Base-by-base conservation (phyloP, 2,329 filamentous ascomycete species). In the Orbilia blumenaviensis region DNA sequence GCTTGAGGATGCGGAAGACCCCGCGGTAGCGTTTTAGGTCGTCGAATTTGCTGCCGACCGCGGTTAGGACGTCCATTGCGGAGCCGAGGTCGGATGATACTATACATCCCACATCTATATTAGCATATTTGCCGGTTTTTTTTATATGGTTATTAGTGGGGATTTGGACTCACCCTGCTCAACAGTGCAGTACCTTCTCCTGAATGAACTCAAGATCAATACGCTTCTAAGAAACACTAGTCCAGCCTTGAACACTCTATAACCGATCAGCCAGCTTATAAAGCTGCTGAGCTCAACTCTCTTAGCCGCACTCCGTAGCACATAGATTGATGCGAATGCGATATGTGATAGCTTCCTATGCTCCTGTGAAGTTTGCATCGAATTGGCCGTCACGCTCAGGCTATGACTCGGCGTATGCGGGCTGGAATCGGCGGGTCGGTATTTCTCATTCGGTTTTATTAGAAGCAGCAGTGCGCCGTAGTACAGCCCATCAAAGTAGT, bases 161-260 rank as follows among this genome's bases (percentile, higher is more conserved):
- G 8, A 12, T 21, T 14, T 21, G 4, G 23, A 69, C 41, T 36
- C 54, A 76, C 72, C 72, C 50, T 77, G 73, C 25, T 77, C 73
- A n/a, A 77, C 73, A 1, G 73, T 77, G 44, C 73, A 77, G 8
- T 77, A 77, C n/a, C 73, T 60, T 18, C 73, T 71, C 12, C 73
- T 50, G 36, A 77, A 77, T 3, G 64, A 60, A n/a, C 60, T 71
- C n/a, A 77, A 38, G 8, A 72, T 66, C 3, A 77, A 46, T 2
- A 77, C 73, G 10, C 66, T 71, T 14, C 73, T 61, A 16, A 77
- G 29, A 36, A 77, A 77, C 14, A 77, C 67, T 32, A 77, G 36
- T 8, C 73, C 73, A 12, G 73, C 73, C 27, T 77, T 77, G 36
- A 77, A 77, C 6, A 77, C 73, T n/a, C 73, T 46, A 41, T 77